These are phyloP conservation scores for Aspergillus phoenicis DNA, from an alignment of 2,329 filamentous ascomycete species.

Conservation along the genomic window DNA sequence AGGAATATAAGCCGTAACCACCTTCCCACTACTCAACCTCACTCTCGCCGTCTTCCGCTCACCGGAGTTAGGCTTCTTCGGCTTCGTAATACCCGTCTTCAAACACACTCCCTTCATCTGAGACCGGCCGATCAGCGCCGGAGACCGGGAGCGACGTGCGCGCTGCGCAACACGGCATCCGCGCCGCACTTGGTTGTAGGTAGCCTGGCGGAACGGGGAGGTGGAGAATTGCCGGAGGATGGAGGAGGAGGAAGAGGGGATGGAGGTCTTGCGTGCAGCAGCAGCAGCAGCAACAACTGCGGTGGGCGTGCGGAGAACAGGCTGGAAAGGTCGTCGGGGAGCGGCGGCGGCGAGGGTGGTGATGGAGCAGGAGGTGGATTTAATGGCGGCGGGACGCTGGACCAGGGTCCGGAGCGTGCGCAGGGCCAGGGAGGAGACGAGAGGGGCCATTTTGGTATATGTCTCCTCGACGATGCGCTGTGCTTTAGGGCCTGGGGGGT, in stretches of 20 bases:
- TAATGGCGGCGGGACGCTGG: constrained; percentile 28
- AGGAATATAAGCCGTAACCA: constrained; percentile 91
- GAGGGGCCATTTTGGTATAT: constrained; percentile 34
- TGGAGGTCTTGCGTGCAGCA: neutral
- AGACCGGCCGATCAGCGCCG: constrained; percentile 74
- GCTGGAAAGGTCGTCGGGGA: constrained; percentile 27
- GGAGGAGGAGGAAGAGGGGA: neutral
- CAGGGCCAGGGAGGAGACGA: constrained; percentile 38
- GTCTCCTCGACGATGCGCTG: constrained; percentile 9
- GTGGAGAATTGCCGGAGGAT: constrained; percentile 56
- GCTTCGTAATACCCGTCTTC: constrained; percentile 88
- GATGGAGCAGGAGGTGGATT: constrained; percentile 31
- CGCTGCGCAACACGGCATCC: constrained; percentile 78
- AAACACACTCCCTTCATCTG: constrained; percentile 94
- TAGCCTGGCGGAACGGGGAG: constrained; percentile 61
- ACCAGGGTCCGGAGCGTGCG: constrained; percentile 38
- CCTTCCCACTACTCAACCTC: constrained; percentile 79
- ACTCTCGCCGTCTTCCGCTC: constrained; percentile 95
- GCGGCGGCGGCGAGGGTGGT: constrained; percentile 15
- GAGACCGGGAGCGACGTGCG: constrained; percentile 83
- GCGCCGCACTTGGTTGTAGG: constrained; percentile 72
- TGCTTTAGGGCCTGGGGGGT: neutral
- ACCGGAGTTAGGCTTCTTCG: constrained; percentile 98
- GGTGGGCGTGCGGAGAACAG: constrained; percentile 34
- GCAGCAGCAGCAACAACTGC: constrained; percentile 19